phyloP scores from a whole-genome alignment of 352 stramenopile genomes.

The Globisporangium sylvaticum region DNA sequence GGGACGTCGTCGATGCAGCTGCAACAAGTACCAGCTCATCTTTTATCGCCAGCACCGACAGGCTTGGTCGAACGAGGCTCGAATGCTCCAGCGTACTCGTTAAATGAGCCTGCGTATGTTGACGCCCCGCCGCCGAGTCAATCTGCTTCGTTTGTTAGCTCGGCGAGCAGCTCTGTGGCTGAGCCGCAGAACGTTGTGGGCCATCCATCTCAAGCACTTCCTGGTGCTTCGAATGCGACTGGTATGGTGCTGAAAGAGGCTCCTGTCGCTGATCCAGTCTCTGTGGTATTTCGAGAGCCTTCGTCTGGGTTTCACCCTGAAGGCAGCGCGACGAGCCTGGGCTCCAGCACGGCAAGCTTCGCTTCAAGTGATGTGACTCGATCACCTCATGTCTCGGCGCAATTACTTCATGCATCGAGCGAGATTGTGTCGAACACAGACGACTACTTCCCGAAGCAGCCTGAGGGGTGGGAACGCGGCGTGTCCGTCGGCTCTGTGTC shows the following conservation, averaged over 20 bases:
- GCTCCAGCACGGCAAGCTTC: conserved; percentile 23
- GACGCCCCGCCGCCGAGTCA: conserved; percentile 11
- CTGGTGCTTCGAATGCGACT: conserved; percentile 3
- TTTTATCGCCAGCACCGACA: conserved; percentile 12
- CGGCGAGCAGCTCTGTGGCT: not conserved
- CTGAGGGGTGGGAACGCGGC: conserved; percentile 43
- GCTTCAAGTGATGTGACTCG: conserved; percentile 25
- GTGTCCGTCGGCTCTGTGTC: conserved; percentile 56
- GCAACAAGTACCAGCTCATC: conserved; percentile 13
- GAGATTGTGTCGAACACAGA: conserved; percentile 44
- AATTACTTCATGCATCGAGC: conserved; percentile 39
- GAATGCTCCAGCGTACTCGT: conserved; percentile 10
- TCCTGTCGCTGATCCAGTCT: not conserved
- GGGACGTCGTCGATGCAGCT: conserved; percentile 11
- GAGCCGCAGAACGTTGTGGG: not conserved
- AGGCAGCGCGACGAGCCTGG: conserved; percentile 14
- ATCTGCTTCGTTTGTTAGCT: not conserved
- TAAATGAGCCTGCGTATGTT: conserved; percentile 13
- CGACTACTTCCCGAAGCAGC: conserved; percentile 27
- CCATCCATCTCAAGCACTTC: not conserved
- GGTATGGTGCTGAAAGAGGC: conserved; percentile 3
- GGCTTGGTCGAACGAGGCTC: not conserved
- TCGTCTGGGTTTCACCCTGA: conserved; percentile 7
- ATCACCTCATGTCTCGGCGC: conserved; percentile 18
- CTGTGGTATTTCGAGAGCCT: not conserved